Evolutionary conservation across 352 stramenopile species (phyloP).

Genomic region (Blastocystis sp.): DNA sequence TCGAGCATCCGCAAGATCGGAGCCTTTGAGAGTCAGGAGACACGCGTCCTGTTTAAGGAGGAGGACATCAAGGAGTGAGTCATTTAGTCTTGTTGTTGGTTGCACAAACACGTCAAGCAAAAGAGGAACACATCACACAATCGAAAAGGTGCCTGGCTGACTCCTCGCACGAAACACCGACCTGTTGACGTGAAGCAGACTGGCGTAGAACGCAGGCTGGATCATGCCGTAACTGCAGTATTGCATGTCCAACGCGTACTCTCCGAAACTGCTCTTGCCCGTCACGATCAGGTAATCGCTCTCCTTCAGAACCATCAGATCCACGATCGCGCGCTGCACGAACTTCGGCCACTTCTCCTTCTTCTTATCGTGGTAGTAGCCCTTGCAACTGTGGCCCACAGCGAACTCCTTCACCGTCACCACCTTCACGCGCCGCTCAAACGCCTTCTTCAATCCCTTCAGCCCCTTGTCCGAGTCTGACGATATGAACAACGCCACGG

Average conservation of each 20-base stretch:
- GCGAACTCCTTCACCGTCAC: constrained; percentile 1
- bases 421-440: neutral
- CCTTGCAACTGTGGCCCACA: constrained; percentile 4
- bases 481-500: constrained; percentile 15
- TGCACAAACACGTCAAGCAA: neutral
- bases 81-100: neutral
- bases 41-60: constrained; percentile 36
- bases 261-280: constrained; percentile 23
- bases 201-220: neutral
- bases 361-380: neutral
- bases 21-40: constrained; percentile 30
- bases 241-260: constrained; percentile 20
- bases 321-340: constrained; percentile 12
- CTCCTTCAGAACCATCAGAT: constrained; percentile 48
- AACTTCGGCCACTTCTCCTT: neutral
- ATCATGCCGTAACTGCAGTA: neutral
- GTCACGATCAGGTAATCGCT: constrained; percentile 38
- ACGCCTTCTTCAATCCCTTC: neutral
- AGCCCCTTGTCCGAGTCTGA: neutral
- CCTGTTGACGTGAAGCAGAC: neutral
- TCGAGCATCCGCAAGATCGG: neutral
- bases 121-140: no score
- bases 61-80: constrained; percentile 6
- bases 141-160: no score
- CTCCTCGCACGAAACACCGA: neutral